phyloP scores from a whole-genome alignment of 805 yeast species.

The Candida maltosa region DNA sequence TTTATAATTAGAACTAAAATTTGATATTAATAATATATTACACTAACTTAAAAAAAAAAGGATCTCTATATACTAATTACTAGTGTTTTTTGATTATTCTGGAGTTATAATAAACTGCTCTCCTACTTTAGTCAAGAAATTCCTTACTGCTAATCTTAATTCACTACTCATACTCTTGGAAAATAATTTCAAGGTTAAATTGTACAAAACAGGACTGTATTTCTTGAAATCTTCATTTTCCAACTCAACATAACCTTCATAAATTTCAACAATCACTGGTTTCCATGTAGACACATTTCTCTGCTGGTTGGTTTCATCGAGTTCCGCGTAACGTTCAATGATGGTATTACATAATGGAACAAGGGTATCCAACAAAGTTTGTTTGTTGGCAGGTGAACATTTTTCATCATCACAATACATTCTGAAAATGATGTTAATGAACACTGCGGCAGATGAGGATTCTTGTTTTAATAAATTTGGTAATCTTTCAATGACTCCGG shows the following conservation, averaged over 20 bases:
- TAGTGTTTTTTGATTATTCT: too few species aligned
- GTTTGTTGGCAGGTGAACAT: conserved; percentile 44
- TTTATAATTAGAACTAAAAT: too few species aligned
- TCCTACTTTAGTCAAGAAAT: conserved; percentile 54
- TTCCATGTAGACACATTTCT: conserved; percentile 83
- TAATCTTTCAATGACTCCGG: conserved; percentile 86
- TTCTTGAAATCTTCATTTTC: conserved; percentile 66
- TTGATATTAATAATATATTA: too few species aligned
- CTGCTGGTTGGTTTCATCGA: conserved; percentile 76
- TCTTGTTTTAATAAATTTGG: conserved; percentile 94
- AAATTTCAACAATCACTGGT: conserved; percentile 86
- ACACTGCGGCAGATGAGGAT: conserved; percentile 83
- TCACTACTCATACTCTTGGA: conserved; percentile 62
- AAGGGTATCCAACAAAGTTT: conserved; percentile 49
- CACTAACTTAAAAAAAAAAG: too few species aligned
- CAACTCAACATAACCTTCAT: conserved; percentile 77
- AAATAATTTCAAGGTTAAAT: conserved; percentile 54
- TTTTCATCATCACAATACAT: conserved; percentile 67
- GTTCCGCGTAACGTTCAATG: conserved; percentile 61
- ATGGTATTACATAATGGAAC: conserved; percentile 69
- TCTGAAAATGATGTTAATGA: conserved; percentile 74
- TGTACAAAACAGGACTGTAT: conserved; percentile 60
- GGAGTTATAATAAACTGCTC: conserved; percentile 27
- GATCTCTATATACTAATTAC: neutral
- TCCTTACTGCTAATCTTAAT: conserved; percentile 56